Base-by-base conservation (phyloP, 495 filamentous ascomycete genomes). In the Extremus antarcticus region DNA sequence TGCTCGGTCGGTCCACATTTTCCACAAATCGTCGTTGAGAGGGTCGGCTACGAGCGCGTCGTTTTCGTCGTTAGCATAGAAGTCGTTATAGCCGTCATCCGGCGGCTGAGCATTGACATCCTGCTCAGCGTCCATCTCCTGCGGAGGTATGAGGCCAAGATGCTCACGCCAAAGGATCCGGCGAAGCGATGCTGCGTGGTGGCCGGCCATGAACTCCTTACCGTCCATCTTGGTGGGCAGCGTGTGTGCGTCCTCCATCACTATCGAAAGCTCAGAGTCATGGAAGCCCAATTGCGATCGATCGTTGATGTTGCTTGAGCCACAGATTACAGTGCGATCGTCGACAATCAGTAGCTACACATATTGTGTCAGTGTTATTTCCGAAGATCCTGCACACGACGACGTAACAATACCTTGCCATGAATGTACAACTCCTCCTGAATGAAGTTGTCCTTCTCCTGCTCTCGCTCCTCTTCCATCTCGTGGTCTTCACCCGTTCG, bases 351-450 rank as follows among this genome's bases (percentile, higher is more conserved):
- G 76, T 29, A 92, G 19, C 53, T 55, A 43, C 17, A 13, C 15
- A 4, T 7, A 11, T 19, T n/a, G 23, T 39, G 55, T 54, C 13
- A 53, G 21, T 56, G 50, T 61, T 59, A 55, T 10, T 3, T 25
- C 10, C 13, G 20, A n/a, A 45, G 7, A 24, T 23, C 9, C 23
- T 20, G 2, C 23, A 20, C 2, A 61, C 55, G n/a, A 65, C 41
- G n/a, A n/a, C n/a, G n/a, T 32, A 65, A 63, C 32, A 55, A 61
- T 25, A 73, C 75, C 69, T 96, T 96, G 39, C 81, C 85, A 65
- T 98, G 91, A 38, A 95, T 79, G 60, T 96, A 98, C 0, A 96
- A 76, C 72, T 98, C 89, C 66, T 98, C 91, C 63, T 95, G 90
- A 47, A 95, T 81, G 71, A 94, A 88, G 60, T 92, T 88, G 22